phyloP scores from a whole-genome alignment of 192 early-diverging fungal species.

The Gamsiella multidivaricata region DNA sequence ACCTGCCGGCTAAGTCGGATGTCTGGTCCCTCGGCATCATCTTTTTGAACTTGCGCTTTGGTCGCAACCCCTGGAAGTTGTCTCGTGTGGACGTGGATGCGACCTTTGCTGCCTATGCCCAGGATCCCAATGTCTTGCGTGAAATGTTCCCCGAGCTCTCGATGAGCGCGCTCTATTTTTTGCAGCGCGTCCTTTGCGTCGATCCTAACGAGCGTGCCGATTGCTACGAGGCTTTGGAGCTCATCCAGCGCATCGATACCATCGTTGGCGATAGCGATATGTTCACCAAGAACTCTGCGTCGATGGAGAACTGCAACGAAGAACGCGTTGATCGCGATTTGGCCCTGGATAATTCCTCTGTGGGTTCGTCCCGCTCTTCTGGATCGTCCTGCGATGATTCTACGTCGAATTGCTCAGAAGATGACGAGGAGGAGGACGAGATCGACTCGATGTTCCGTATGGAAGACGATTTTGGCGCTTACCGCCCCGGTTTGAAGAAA shows the following conservation, averaged over 20 bases:
- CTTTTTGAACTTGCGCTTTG: constrained; percentile 87
- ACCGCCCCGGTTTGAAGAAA: neutral
- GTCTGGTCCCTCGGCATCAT: constrained; percentile 92
- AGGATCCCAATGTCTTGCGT: constrained; percentile 70
- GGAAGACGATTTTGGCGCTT: constrained; percentile 42
- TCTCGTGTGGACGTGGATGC: constrained; percentile 74
- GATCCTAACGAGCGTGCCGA: constrained; percentile 68
- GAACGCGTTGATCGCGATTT: constrained; percentile 30
- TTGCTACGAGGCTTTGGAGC: constrained; percentile 45
- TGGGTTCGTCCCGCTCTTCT: constrained; percentile 25
- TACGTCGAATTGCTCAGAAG: constrained; percentile 3
- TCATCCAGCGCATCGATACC: constrained; percentile 34
- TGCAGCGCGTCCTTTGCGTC: constrained; percentile 79
- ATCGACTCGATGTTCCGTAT: constrained; percentile 48
- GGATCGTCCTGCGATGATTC: constrained; percentile 18
- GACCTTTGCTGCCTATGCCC: constrained; percentile 78
- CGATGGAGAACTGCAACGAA: constrained; percentile 29
- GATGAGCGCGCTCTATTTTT: constrained; percentile 71
- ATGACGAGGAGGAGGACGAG: constrained; percentile 25
- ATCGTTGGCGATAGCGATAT: constrained; percentile 21
- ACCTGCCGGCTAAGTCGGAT: constrained; percentile 81
- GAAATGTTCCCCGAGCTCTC: constrained; percentile 74
- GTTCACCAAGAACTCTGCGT: constrained; percentile 3
- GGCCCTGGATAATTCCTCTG: constrained; percentile 31
- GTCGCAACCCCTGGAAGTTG: constrained; percentile 85